A percentile compares a stretch with the other conserved stretches of the same genome.
These are phyloP conservation scores for Esteya vermicola DNA, from an alignment of 2,329 filamentous ascomycete genomes.

Conservation along the genomic window DNA sequence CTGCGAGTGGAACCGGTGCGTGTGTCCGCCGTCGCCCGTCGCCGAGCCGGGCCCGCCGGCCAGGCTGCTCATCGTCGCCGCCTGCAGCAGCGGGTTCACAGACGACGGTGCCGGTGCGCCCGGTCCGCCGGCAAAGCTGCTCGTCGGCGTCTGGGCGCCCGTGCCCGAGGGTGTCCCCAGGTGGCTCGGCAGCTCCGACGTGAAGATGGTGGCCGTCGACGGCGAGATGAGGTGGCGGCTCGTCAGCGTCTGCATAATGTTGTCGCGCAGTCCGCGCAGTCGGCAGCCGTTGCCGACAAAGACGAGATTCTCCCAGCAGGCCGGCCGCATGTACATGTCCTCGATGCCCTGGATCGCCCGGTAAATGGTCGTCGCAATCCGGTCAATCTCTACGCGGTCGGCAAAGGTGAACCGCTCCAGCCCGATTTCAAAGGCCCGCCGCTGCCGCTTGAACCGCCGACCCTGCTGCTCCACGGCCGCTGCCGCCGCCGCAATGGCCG, in stretches of 20 bases:
- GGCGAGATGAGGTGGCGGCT: slow-evolving; percentile 83
- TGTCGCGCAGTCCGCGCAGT: slow-evolving; percentile 70
- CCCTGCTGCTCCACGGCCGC: slow-evolving; percentile 6
- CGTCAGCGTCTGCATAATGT: slow-evolving; percentile 65
- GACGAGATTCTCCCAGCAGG: slow-evolving; percentile 84
- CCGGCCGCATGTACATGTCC: slow-evolving; percentile 69
- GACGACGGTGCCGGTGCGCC: slow-evolving; percentile 36
- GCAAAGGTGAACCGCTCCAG: slow-evolving; percentile 60
- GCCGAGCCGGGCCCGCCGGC: slow-evolving; percentile 21
- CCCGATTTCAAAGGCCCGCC: slow-evolving; percentile 62
- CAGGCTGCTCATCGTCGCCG: slow-evolving; percentile 27
- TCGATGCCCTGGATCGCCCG: slow-evolving; percentile 69
- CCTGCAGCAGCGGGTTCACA: slow-evolving; percentile 79
- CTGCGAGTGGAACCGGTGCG: slow-evolving; percentile 45
- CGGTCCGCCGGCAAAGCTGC: slow-evolving; percentile 38
- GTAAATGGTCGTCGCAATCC: slow-evolving; percentile 73
- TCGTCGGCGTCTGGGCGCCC: slow-evolving; percentile 78
- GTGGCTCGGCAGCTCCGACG: slow-evolving; percentile 87
- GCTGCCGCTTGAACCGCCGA: slow-evolving; percentile 19
- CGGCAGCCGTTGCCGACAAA: slow-evolving; percentile 78
- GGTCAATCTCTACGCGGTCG: slow-evolving; percentile 60
- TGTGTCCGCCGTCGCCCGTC: slow-evolving; percentile 23
- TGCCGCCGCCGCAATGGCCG: slow-evolving; percentile 1
- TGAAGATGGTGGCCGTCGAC: slow-evolving; percentile 89
- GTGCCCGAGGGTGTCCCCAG: slow-evolving; percentile 83